Conservation (phyloP, 2,329 filamentous ascomycete species). For the Neurospora crassa region DNA sequence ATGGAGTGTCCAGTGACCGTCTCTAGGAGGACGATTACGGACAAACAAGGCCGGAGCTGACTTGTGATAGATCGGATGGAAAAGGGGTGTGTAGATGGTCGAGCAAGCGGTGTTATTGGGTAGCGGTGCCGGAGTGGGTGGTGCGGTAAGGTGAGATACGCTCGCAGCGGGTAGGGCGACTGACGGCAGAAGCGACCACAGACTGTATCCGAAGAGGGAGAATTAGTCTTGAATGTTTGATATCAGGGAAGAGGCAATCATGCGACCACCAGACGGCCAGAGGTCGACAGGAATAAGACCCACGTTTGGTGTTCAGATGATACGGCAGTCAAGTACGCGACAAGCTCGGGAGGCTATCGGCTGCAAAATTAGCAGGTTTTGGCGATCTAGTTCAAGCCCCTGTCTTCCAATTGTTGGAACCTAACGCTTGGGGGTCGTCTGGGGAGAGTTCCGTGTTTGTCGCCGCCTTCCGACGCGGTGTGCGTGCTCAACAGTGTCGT, state of each 20-base stretch:
- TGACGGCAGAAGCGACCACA: background rate
- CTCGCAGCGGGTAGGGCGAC: conserved; percentile 9
- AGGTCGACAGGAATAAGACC: background rate
- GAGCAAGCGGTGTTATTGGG: conserved; percentile 13
- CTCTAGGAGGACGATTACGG: conserved; percentile 11
- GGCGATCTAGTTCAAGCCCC: background rate
- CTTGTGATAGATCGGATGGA: conserved; percentile 17
- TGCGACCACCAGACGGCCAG: conserved; percentile 3
- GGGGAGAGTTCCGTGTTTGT: background rate
- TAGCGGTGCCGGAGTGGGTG: conserved; percentile 11
- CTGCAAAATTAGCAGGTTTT: background rate
- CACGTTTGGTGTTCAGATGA: conserved; percentile 9
- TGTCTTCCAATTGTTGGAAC: background rate
- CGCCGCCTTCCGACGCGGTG: background rate
- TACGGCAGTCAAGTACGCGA: background rate
- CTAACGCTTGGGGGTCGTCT: background rate
- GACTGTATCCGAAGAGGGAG: background rate
- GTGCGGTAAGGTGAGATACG: conserved; percentile 12
- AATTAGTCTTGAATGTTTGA: conserved; percentile 8
- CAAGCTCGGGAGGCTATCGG: background rate
- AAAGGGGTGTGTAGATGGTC: conserved; percentile 9
- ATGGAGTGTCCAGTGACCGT: conserved; percentile 21
- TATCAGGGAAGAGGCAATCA: conserved; percentile 4
- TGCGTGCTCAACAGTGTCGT: background rate
- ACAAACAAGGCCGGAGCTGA: conserved; percentile 13